phyloP scores from a whole-genome alignment of 441 rosid genomes.

The Omphalea diandra region DNA sequence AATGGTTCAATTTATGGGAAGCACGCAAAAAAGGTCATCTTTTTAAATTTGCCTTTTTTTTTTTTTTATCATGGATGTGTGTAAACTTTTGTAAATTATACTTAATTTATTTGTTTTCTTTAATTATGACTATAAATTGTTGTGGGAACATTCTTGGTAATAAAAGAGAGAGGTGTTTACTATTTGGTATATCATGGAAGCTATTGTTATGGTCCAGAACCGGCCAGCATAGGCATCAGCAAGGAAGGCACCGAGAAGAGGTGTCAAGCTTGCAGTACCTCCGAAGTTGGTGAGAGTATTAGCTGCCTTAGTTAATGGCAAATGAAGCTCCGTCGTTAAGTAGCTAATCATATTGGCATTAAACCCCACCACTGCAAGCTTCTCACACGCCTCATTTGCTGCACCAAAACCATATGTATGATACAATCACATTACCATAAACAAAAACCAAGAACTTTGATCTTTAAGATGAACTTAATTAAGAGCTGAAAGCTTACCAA shows the following conservation, averaged over 20 bases:
- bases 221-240: slow-evolving; percentile 81
- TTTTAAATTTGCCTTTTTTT: too few relatives aligned
- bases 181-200: slow-evolving; percentile 71
- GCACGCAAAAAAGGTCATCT: too few relatives aligned
- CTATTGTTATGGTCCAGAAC: slow-evolving; percentile 74
- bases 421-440: not conserved
- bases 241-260: slow-evolving; percentile 82
- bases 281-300: slow-evolving; percentile 87
- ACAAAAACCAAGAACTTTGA: not conserved
- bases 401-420: slow-evolving; percentile 8
- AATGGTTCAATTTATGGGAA: not conserved
- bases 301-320: slow-evolving; percentile 92
- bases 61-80: too few relatives aligned
- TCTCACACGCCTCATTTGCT: slow-evolving; percentile 92
- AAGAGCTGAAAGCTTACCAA: slow-evolving; percentile 41
- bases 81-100: too few relatives aligned
- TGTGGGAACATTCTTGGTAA: not conserved
- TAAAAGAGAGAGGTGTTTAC: slow-evolving; percentile 34
- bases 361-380: slow-evolving; percentile 88
- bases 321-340: slow-evolving; percentile 72
- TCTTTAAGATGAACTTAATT: not conserved
- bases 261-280: slow-evolving; percentile 86
- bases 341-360: slow-evolving; percentile 82
- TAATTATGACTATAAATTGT: too few relatives aligned
- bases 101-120: too few relatives aligned